These are phyloP conservation scores for Apiospora sp. DNA, from an alignment of 2,329 filamentous ascomycete genomes.

Conservation along the genomic window DNA sequence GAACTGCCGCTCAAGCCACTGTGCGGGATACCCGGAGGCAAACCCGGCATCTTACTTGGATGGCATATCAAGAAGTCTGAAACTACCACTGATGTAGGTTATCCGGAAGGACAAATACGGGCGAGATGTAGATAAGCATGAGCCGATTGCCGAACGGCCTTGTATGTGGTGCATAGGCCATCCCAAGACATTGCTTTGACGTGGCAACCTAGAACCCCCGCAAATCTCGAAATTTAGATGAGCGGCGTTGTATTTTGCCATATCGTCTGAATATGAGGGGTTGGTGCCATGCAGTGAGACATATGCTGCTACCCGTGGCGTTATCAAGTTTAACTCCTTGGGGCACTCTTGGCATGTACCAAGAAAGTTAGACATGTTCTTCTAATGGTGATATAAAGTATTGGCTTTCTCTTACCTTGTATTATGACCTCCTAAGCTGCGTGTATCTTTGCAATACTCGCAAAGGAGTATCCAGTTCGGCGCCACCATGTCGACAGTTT, in stretches of 20 bases:
- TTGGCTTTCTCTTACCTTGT: neutral
- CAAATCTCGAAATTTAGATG: neutral
- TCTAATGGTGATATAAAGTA: conserved; percentile 15
- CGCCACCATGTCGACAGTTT: conserved; percentile 26
- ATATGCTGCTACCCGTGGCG: neutral
- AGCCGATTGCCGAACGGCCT: neutral
- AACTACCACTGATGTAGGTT: neutral
- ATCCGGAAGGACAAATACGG: neutral
- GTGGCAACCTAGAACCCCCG: neutral
- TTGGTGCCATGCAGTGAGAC: neutral
- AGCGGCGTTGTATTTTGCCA: neutral
- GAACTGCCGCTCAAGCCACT: neutral
- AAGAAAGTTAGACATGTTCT: too few species aligned
- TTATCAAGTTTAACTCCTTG: neutral
- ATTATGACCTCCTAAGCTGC: neutral
- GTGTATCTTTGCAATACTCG: neutral
- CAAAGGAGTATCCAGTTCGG: neutral
- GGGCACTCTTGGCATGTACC: neutral
- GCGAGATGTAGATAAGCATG: neutral
- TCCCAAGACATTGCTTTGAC: neutral
- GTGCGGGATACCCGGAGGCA: neutral
- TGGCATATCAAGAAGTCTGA: neutral
- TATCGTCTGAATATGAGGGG: neutral
- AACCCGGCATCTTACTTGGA: neutral
- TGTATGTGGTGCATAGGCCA: neutral